Percentiles rank a stretch among this genome's conserved stretches.
Evolutionary conservation across 2,329 filamentous ascomycete genomes (phyloP).

Genomic region (Penicillium corylophilum): DNA sequence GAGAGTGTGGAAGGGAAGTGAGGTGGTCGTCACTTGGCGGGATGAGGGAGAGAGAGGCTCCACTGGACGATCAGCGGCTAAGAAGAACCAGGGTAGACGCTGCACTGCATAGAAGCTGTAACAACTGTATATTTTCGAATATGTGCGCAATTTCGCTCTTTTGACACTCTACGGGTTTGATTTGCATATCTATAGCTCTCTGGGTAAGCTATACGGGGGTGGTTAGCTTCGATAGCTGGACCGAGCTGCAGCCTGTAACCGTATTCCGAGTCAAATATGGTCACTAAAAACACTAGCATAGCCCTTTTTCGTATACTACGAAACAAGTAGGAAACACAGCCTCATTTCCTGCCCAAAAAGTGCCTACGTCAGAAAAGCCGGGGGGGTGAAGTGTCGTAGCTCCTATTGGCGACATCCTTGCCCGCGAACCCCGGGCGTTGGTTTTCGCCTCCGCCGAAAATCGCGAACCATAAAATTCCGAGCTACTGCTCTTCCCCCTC

Average conservation of each 20-base stretch:
- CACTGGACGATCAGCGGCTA: conserved; percentile 37
- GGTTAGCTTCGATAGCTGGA: not conserved
- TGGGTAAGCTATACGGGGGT: not conserved
- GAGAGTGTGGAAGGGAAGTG: conserved; percentile 13
- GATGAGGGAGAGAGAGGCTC: conserved; percentile 31
- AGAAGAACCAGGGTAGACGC: conserved; percentile 26
- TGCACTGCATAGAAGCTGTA: conserved; percentile 10
- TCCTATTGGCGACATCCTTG: conserved; percentile 15
- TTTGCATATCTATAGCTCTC: not conserved
- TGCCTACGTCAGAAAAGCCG: conserved; percentile 3
- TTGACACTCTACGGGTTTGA: not conserved
- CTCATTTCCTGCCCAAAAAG: not conserved
- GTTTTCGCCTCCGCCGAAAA: conserved; percentile 9
- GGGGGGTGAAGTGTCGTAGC: conserved; percentile 4
- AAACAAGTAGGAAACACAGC: not conserved
- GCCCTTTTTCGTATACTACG: not conserved
- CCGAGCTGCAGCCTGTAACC: not conserved
- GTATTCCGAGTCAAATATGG: not conserved
- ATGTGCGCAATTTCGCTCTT: not conserved
- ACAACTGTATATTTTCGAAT: not conserved
- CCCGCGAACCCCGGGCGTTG: conserved; percentile 1
- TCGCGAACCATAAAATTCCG: conserved; percentile 8
- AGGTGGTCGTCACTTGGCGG: conserved; percentile 34
- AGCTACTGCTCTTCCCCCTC: not conserved
- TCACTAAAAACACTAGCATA: not conserved